Percentiles rank a stretch among this genome's conserved stretches.
Conservation (phyloP, 1,139 yeast genomes). For the Candida sp. region DNA sequence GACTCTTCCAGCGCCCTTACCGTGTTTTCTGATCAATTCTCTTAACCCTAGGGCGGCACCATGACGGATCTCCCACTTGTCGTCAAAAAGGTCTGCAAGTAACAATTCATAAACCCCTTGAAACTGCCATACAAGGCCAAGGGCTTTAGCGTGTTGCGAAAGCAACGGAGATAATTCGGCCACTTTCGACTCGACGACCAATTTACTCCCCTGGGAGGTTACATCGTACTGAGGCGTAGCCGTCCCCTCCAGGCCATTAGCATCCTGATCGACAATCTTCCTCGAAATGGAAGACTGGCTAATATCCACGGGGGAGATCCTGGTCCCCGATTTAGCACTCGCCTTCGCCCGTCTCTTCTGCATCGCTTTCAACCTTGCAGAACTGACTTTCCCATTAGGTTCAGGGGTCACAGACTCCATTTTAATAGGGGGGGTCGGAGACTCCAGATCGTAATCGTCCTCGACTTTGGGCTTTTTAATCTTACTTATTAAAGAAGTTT, state of each 20-base stretch:
- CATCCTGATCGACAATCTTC: conserved; percentile 41
- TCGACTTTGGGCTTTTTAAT: conserved; percentile 34
- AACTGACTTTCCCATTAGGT: conserved; percentile 31
- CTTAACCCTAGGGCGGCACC: conserved; percentile 94
- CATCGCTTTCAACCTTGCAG: conserved; percentile 90
- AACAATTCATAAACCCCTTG: conserved; percentile 94
- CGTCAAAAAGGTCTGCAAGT: conserved; percentile 76
- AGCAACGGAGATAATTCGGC: conserved; percentile 68
- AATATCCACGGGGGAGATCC: conserved; percentile 62
- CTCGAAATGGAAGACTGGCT: conserved; percentile 77
- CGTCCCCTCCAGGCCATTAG: conserved; percentile 11
- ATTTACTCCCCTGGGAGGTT: conserved; percentile 76
- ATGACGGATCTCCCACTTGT: conserved; percentile 93
- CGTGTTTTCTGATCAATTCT: conserved; percentile 83
- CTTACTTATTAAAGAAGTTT: conserved; percentile 26
- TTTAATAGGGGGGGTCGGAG: conserved; percentile 1
- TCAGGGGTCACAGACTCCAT: neutral
- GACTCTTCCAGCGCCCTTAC: conserved; percentile 82
- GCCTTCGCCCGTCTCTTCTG: conserved; percentile 89
- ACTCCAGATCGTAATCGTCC: neutral
- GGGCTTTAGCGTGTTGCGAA: conserved; percentile 71
- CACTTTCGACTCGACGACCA: conserved; percentile 78
- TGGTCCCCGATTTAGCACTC: conserved; percentile 62
- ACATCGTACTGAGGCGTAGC: conserved; percentile 45
- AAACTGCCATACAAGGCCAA: conserved; percentile 88